Percentiles rank a stretch among this genome's conserved stretches.
phyloP scores from a whole-genome alignment of 140 eudicot genomes.

The Oenanthe javanica region DNA sequence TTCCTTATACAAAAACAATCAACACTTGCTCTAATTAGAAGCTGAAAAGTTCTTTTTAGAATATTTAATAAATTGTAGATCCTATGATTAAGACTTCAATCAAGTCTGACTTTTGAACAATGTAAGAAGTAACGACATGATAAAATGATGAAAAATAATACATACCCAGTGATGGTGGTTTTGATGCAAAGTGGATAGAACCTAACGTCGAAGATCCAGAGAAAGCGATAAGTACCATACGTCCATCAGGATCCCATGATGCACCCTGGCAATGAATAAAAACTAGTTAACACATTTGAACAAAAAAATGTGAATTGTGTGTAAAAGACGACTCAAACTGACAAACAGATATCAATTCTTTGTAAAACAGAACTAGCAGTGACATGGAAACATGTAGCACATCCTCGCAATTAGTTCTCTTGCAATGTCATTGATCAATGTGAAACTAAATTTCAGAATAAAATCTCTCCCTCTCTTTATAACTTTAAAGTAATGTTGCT shows the following conservation, averaged over 20 bases:
- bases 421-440: not conserved
- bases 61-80: not conserved
- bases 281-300: not conserved
- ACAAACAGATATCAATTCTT: not conserved
- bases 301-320: not conserved
- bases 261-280: constrained; percentile 62
- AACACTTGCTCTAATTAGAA: not conserved
- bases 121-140: not conserved
- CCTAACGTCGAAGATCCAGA: constrained; percentile 86
- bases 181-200: constrained; percentile 88
- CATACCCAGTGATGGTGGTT: constrained; percentile 96
- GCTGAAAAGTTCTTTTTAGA: not conserved
- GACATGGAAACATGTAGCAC: not conserved
- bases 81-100: not conserved
- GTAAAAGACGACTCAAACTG: not conserved
- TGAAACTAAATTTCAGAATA: not conserved
- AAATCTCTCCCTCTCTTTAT: not conserved
- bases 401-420: not conserved
- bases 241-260: constrained; percentile 99
- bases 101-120: not conserved
- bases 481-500: not conserved
- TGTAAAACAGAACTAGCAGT: not conserved
- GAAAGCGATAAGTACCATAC: constrained; percentile 77
- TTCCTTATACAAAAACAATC: not conserved
- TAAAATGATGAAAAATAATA: constrained; percentile 2